These are phyloP conservation scores for Lentinula raphanica DNA, from an alignment of 768 basidiomycete species.

Conservation along the genomic window DNA sequence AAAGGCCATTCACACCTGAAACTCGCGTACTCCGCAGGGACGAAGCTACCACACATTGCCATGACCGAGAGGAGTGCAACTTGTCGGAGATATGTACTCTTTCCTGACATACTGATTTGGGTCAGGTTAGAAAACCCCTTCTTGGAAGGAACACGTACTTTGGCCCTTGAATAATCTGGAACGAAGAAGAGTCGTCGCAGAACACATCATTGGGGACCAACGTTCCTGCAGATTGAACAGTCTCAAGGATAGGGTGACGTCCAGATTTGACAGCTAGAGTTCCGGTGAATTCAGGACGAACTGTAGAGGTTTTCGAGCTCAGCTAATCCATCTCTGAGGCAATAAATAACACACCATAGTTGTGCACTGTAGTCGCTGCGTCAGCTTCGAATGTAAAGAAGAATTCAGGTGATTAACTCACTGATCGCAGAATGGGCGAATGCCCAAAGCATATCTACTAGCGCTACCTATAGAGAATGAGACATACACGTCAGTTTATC, in stretches of 20 bases:
- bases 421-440: constrained; percentile 82
- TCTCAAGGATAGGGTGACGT: constrained; percentile 84
- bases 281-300: constrained; percentile 87
- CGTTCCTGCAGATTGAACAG: constrained; percentile 56
- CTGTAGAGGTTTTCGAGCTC: constrained; percentile 32
- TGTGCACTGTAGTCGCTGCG: constrained; percentile 31
- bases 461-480: constrained; percentile 53
- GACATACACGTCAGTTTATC: not conserved
- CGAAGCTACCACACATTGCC: constrained; percentile 88
- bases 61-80: constrained; percentile 77
- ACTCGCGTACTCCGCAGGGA: constrained; percentile 91
- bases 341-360: constrained; percentile 31
- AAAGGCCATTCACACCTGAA: constrained; percentile 51
- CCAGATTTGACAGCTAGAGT: constrained; percentile 87
- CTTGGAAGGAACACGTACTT: constrained; percentile 49
- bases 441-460: constrained; percentile 86
- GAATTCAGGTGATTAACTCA: constrained; percentile 30
- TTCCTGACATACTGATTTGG: constrained; percentile 43
- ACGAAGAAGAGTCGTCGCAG: constrained; percentile 75
- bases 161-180: constrained; percentile 90
- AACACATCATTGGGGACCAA: constrained; percentile 90
- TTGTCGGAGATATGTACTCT: constrained; percentile 91
- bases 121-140: not conserved
- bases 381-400: not conserved
- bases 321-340: not conserved